Percentiles rank a stretch among this genome's conserved stretches.
Conservation (phyloP, 2,329 filamentous ascomycete species). For the Aureobasidium subglaciale region DNA sequence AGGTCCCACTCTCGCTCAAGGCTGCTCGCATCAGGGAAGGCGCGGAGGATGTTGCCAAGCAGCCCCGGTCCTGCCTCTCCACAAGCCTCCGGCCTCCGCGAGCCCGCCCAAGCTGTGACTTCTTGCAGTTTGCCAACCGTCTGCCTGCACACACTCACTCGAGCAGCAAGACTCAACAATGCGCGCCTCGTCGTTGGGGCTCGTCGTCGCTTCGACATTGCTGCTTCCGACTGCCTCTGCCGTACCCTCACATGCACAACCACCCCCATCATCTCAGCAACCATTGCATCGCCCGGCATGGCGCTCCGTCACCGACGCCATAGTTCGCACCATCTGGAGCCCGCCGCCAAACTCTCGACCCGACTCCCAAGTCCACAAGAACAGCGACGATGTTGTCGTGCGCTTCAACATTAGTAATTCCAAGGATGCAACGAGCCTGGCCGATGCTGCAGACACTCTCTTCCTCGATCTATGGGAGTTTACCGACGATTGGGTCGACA, state of each 20-base stretch:
- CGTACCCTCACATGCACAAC: slow-evolving; percentile 11
- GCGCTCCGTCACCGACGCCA: slow-evolving; percentile 17
- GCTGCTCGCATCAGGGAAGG: slow-evolving; percentile 9
- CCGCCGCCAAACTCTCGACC: background rate
- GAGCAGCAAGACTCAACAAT: slow-evolving; percentile 1
- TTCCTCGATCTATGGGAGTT: slow-evolving; percentile 90
- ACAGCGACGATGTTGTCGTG: slow-evolving; percentile 71
- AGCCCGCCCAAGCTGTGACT: slow-evolving; percentile 1
- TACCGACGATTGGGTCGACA: slow-evolving; percentile 73
- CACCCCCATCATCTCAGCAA: slow-evolving; percentile 9
- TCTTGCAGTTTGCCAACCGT: background rate
- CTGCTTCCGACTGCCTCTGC: slow-evolving; percentile 4
- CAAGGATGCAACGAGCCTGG: slow-evolving; percentile 62
- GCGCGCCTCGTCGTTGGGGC: slow-evolving; percentile 10
- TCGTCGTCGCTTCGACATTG: background rate
- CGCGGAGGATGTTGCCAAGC: slow-evolving; percentile 2
- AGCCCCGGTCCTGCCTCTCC: background rate
- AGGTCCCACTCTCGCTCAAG: background rate
- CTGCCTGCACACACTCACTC: too few species aligned
- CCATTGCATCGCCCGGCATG: slow-evolving; percentile 14
- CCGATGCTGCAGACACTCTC: slow-evolving; percentile 65
- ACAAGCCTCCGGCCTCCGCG: background rate
- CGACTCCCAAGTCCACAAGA: slow-evolving; percentile 17
- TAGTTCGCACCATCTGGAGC: slow-evolving; percentile 18
- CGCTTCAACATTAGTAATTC: slow-evolving; percentile 71